phyloP scores from a whole-genome alignment of 169 alveolate genomes.

The Theileria equi region DNA sequence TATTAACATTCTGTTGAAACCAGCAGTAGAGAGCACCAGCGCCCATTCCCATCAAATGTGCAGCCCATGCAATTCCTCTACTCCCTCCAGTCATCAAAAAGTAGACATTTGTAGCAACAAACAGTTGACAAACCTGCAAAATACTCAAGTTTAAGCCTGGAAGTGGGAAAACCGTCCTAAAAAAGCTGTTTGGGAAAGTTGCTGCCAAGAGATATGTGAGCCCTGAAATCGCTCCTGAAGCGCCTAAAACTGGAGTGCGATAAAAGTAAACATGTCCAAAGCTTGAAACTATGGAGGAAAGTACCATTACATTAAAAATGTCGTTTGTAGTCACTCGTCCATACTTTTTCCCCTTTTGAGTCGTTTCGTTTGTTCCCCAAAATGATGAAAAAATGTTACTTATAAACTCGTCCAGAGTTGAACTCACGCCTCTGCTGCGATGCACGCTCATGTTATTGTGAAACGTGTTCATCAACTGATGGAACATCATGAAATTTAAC shows the following conservation, averaged over 20 bases:
- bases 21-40: conserved; percentile 70
- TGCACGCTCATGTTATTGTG: conserved; percentile 14
- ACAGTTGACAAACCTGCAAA: conserved; percentile 70
- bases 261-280: conserved; percentile 54
- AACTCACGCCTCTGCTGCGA: neutral
- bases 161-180: conserved; percentile 69
- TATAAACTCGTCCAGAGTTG: neutral
- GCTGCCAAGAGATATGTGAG: conserved; percentile 67
- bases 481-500: conserved; percentile 52
- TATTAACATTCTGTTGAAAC: conserved; percentile 55
- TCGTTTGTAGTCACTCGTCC: conserved; percentile 34
- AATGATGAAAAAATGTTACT: conserved; percentile 10
- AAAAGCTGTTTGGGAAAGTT: conserved; percentile 70
- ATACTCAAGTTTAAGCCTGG: conserved; percentile 71
- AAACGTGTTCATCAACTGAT: conserved; percentile 42
- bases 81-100: conserved; percentile 59
- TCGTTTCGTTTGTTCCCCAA: neutral
- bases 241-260: conserved; percentile 70
- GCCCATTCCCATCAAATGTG: conserved; percentile 73
- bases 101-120: conserved; percentile 66
- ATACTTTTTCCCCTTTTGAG: neutral
- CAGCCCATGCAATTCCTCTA: conserved; percentile 74
- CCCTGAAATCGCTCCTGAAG: conserved; percentile 78
- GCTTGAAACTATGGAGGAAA: conserved; percentile 44
- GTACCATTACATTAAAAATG: conserved; percentile 33